Base-by-base conservation (phyloP, 176 grass and related monocot species). In the Carex myosuroides region DNA sequence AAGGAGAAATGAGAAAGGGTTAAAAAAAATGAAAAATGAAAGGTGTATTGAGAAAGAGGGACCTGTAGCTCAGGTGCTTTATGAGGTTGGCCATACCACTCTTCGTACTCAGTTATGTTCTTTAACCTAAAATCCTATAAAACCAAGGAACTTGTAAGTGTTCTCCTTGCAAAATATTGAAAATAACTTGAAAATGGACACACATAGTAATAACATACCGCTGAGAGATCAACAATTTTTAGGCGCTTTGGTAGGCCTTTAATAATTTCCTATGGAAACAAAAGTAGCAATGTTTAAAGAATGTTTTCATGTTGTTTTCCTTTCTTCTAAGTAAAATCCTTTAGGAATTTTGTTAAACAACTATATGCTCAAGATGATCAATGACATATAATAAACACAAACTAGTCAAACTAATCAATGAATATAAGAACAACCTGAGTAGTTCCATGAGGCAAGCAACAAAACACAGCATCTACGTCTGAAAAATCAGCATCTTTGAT, bases 371-470 rank as follows among this genome's bases (percentile, higher is more conserved):
- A 65, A 64, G 33, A 52, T 52, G 44, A 74, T 74, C 44, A n/a
- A 74, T 52, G 10, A 53, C 44, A 74, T 73, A 50, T 50, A 44
- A 35, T 37, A 82, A 18, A 4, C 78, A 48, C 4, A 78, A 44
- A 3, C 64, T 69, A 56, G 84, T 22, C 24, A 30, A 83, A 86
- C 24, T 17, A 81, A 86, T 54, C 6, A 71, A n/a, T 63, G 79
- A 78, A 10, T 11, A 87, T 26, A 64, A 64, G 68, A 84, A 85
- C 48, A 72, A 97, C 94, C 90, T 98, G 95, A 54, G 95, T 98
- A 82, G 92, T 98, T 22, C 93, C 96, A 87, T 98, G 96, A 83
- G 96, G 96, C 86, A 98, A 93, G 88, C 96, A 98, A 93, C 96
- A 98, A 92, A 98, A 98, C 68, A 95, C 93, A 77, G 93, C 96